A percentile compares a stretch with the other conserved stretches of the same genome.
Conservation (phyloP, 805 yeast genomes). For the Nakazawaea laoshanensis region DNA sequence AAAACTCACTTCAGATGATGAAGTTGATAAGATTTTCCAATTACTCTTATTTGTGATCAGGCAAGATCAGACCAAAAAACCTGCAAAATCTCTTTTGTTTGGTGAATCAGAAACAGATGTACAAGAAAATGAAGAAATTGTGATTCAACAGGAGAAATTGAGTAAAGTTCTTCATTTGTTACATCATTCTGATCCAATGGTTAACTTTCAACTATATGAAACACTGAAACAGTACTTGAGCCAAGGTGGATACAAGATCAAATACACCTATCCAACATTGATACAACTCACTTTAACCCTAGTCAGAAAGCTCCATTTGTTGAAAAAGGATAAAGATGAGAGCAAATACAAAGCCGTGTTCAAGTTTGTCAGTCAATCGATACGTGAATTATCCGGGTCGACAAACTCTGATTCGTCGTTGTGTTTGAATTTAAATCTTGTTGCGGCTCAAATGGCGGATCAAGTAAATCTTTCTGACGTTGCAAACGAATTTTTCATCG, state of each 20-base stretch:
- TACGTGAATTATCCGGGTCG: slow-evolving; percentile 52
- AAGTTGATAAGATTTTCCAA: slow-evolving; percentile 52
- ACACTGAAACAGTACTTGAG: slow-evolving; percentile 38
- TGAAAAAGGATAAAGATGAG: slow-evolving; percentile 14
- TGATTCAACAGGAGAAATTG: slow-evolving; percentile 47
- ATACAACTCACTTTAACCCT: slow-evolving; percentile 53
- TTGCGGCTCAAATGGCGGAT: slow-evolving; percentile 73
- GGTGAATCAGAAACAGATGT: slow-evolving; percentile 15
- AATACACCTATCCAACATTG: slow-evolving; percentile 70
- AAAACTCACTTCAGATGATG: slow-evolving; percentile 32
- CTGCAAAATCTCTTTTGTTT: slow-evolving; percentile 21
- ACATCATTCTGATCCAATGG: slow-evolving; percentile 36
- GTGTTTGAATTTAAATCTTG: slow-evolving; percentile 43
- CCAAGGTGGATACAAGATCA: slow-evolving; percentile 46
- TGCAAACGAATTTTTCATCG: slow-evolving; percentile 81
- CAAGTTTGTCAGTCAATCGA: slow-evolving; percentile 62
- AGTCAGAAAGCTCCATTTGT: slow-evolving; percentile 37
- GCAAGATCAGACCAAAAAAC: slow-evolving; percentile 12
- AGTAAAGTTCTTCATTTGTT: slow-evolving; percentile 66
- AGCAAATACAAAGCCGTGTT: slow-evolving; percentile 32
- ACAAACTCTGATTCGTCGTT: slow-evolving; percentile 24
- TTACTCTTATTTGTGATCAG: slow-evolving; percentile 48
- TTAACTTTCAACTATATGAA: slow-evolving; percentile 36
- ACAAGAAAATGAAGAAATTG: slow-evolving; percentile 26
- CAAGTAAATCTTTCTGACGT: slow-evolving; percentile 64